Evolutionary conservation across 768 basidiomycete genomes (phyloP), one percentile per base, ranked within the genome.

Genomic region (Boletus reticuloceps): DNA sequence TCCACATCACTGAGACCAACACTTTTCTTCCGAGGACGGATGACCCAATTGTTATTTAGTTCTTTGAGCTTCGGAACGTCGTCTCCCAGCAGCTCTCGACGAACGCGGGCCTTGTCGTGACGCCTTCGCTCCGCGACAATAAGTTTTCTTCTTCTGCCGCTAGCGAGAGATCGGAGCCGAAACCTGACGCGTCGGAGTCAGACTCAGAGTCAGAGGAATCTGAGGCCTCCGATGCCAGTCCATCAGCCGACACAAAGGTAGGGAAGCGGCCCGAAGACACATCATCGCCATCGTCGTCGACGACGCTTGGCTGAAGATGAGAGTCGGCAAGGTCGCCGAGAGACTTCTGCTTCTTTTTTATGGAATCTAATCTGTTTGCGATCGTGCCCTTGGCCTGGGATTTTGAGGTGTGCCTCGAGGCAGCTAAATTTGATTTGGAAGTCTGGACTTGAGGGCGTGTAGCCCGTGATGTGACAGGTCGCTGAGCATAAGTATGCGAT

Each of bases 211-310:
- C 73, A 36, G 65, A 71, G 13, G 82, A 82, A 45, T 78, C 79
- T 3, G 79, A 77, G 9, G 75, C 71, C 19, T 76, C 74, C 13
- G 80, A 79, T 9, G 82, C 79, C 39, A 82, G 62, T 3, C 74
- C 82, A 31, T 84, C 83, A 20, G 86, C 86, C 29, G 84, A 81
- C 27, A 89, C 75, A 66, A 89, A 88, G 22, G 85, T 88, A 13
- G 87, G 87, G 67, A 85, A 84, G 47, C 71, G 74, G 43, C 62
- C 69, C 6, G 74, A 74, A 12, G 66, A 71, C 17, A 51, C 61
- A 50, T 74, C 73, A 43, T 65, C 64, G 14, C 59, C 66, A 36
- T 69, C 65, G 51, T 68, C 63, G 56, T 68, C 61, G 36, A 77
- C 73, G 50, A 71, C 63, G 54, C 70, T 77, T 72, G 68, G 54